Evolutionary conservation across 2,329 filamentous ascomycete genomes (phyloP).

Genomic region (Xylariaceae sp.): DNA sequence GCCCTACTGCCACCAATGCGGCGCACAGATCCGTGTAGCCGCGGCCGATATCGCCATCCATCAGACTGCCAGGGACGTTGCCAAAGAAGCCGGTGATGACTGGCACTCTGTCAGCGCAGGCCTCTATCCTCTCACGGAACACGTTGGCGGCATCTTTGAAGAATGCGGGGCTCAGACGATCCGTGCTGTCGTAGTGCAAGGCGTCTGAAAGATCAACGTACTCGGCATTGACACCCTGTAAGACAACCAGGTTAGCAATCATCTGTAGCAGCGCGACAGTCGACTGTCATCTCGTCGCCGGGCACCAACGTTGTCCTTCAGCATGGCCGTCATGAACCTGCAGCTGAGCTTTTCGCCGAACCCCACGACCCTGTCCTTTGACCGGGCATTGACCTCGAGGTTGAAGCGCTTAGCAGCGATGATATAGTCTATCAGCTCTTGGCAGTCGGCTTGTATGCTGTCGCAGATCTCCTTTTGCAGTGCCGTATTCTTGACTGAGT

Average conservation of each 20-base stretch:
- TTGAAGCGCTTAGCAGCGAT: constrained; percentile 60
- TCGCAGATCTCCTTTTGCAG: constrained; percentile 55
- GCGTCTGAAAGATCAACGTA: constrained; percentile 86
- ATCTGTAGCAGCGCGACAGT: background rate
- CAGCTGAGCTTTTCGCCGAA: constrained; percentile 96
- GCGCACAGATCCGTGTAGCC: constrained; percentile 97
- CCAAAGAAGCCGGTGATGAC: constrained; percentile 94
- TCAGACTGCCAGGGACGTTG: constrained; percentile 80
- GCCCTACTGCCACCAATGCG: constrained; percentile 80
- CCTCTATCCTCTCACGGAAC: constrained; percentile 58
- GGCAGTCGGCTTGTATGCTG: constrained; percentile 73
- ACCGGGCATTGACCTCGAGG: constrained; percentile 69
- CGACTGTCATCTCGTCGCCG: background rate
- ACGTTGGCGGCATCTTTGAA: constrained; percentile 59
- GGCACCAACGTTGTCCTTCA: constrained; percentile 64
- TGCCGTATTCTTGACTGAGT: constrained; percentile 51
- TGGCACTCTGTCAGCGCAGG: constrained; percentile 63
- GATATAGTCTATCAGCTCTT: constrained; percentile 70
- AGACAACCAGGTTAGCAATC: constrained; percentile 24
- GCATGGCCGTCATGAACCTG: constrained; percentile 77
- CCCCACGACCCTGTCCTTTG: constrained; percentile 84
- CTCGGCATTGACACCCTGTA: constrained; percentile 70
- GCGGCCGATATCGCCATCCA: constrained; percentile 83
- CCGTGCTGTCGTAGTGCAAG: constrained; percentile 59
- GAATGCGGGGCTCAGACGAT: constrained; percentile 60